phyloP scores from a whole-genome alignment of 345 rosid genomes.

The Jatropha curcas region DNA sequence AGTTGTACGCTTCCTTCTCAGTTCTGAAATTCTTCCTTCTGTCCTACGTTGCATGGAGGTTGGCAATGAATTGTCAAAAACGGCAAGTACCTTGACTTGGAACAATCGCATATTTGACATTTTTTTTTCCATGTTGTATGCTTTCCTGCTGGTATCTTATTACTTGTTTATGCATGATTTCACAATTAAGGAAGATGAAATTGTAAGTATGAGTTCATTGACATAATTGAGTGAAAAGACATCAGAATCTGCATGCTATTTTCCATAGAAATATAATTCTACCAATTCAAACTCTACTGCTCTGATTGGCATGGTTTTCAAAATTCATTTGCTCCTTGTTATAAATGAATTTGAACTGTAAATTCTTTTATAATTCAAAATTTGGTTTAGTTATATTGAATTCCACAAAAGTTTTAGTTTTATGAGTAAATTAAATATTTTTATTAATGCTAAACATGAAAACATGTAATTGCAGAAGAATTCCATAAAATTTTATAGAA shows the following conservation, averaged over 20 bases:
- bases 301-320: neutral
- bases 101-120: neutral
- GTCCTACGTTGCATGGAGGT: slow-evolving; percentile 52
- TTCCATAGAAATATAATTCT: neutral
- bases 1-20: slow-evolving; percentile 43
- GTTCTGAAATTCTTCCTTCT: slow-evolving; percentile 42
- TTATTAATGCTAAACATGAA: too few species aligned
- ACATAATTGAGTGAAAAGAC: neutral
- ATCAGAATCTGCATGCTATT: neutral
- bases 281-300: neutral
- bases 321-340: too few species aligned
- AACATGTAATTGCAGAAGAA: too few species aligned
- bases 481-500: too few species aligned
- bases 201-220: neutral
- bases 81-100: slow-evolving; percentile 38
- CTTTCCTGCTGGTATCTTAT: neutral
- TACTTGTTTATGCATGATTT: neutral
- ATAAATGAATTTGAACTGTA: too few species aligned
- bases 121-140: neutral
- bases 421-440: too few species aligned
- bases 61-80: slow-evolving; percentile 46
- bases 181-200: neutral
- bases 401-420: too few species aligned
- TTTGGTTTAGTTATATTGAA: too few species aligned
- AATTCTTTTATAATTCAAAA: too few species aligned